Conservation (phyloP, 179 eudicot species). For the Patellifolia procumbens region DNA sequence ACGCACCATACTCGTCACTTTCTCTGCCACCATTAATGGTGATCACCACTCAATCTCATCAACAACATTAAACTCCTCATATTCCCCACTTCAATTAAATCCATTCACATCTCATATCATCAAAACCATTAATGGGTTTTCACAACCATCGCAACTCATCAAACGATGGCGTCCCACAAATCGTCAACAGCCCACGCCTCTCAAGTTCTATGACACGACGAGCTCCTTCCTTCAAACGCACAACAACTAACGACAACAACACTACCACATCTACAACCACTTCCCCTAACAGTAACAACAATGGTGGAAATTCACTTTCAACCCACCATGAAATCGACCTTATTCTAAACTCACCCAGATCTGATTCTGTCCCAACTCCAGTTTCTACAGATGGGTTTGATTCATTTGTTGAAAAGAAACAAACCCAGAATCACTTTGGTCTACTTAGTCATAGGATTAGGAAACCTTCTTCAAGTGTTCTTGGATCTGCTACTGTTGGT, state of each 20-base stretch:
- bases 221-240: conserved; percentile 75
- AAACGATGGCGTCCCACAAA: conserved; percentile 49
- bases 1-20: no score
- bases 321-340: conserved; percentile 74
- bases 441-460: conserved; percentile 47
- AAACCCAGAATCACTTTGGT: conserved; percentile 36
- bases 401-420: conserved; percentile 42
- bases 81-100: not conserved
- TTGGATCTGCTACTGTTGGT: conserved; percentile 40
- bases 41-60: no score
- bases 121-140: conserved; percentile 29
- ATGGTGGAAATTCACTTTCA: conserved; percentile 23
- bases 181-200: conserved; percentile 71
- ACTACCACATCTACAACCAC: conserved; percentile 11
- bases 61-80: not conserved
- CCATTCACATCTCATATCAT: not conserved
- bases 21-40: no score
- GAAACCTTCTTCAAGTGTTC: conserved; percentile 19
- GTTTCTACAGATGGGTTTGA: conserved; percentile 49
- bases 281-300: conserved; percentile 8
- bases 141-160: conserved; percentile 36
- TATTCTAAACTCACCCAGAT: conserved; percentile 77
- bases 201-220: conserved; percentile 86
- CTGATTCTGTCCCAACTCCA: conserved; percentile 44
- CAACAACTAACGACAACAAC: conserved; percentile 16